Evolutionary conservation across 768 basidiomycete species (phyloP), one percentile per base, ranked within the genome.

Genomic region (Sarcomyxa edulis): DNA sequence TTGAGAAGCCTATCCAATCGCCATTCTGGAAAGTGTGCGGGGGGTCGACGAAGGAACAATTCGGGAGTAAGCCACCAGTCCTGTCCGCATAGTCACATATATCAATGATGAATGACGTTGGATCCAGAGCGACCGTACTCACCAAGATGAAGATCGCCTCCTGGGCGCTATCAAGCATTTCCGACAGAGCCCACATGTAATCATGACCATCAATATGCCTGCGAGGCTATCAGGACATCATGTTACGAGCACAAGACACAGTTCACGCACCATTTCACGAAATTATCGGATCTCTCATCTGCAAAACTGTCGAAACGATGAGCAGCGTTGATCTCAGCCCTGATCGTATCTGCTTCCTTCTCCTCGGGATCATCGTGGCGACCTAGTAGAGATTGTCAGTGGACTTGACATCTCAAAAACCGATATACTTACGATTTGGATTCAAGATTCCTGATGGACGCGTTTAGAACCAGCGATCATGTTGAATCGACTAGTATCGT

Each of bases 41-140:
- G 83, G 1, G 95, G 96, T 8, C 96, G 86, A 37, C 95, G 83
- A 25, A 98, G 81, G 62, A 91, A 96, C 3, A 98, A 64, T 55
- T 98, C 95, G 1, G 95, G 95, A 1, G 88, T 87, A 44, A 98
- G 74, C 93, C 93, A 94, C 90, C 88, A 89, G 47, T 88, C 84
- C 80, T 85, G 45, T 20, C 33, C 14, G 10, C 23, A 8, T n/a
- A 30, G 29, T 32, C 12, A 34, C 19, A 4, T 7, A n/a, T 8
- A 9, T 9, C 15, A 23, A 19, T 35, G 29, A 26, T 26, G 10
- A 18, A 8, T 16, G 27, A n/a, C 7, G 9, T 37, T 22, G 5
- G 10, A 24, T 23, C 43, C 10, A n/a, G 3, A 4, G 23, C 7
- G 14, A 26, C 25, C 23, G 18, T 9, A 48, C 69, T 5, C 39